Base-by-base conservation (phyloP, 148 eudicot species). In the Cornus kousa region DNA sequence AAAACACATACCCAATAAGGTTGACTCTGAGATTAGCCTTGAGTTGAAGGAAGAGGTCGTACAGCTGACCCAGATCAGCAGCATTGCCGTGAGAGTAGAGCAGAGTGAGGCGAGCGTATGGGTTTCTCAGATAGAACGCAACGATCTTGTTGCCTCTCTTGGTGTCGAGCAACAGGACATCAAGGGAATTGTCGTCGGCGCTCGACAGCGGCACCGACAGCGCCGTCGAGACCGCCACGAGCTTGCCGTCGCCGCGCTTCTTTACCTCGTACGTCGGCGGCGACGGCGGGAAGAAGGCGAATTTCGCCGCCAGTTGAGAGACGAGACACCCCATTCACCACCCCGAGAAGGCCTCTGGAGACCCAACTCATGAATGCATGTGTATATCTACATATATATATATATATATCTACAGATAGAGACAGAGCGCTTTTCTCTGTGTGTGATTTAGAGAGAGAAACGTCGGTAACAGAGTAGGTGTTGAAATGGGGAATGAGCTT, bases 21-120 rank as follows among this genome's bases (percentile, higher is more conserved):
- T 93, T 95, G 83, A 93, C 97, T 80, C 97, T 89, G 68, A 95
- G 97, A 87, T 95, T 95, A 80, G 92, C 94, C 78, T 95, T 95
- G 78, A 95, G 97, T 83, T 95, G 99, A 81, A 93, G 86, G 85
- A 95, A 95, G 82, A 95, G 91, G 80, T 95, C 97, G 81, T 86
- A 95, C 10, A 95, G 94, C 79, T 95, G 99, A 14, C 95, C 99
- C 80, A 95, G 90, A 84, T 95, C 99, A 91, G 97, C 97, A 4
- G 99, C 99, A 90, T 95, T 95, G 23, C 97, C 99, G 84, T 95
- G 99, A 14, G 99, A 95, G 78, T 95, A 95, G 20, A 95, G 86
- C 73, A 95, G 57, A 67, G 99, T 95, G 20, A 95, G 93, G 46
- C 95, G 85, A 8, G 99, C 97, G 78, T 84, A 89, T 0, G 99